Conservation (phyloP, 495 filamentous ascomycete species). For the Penicillium pancosmium region DNA sequence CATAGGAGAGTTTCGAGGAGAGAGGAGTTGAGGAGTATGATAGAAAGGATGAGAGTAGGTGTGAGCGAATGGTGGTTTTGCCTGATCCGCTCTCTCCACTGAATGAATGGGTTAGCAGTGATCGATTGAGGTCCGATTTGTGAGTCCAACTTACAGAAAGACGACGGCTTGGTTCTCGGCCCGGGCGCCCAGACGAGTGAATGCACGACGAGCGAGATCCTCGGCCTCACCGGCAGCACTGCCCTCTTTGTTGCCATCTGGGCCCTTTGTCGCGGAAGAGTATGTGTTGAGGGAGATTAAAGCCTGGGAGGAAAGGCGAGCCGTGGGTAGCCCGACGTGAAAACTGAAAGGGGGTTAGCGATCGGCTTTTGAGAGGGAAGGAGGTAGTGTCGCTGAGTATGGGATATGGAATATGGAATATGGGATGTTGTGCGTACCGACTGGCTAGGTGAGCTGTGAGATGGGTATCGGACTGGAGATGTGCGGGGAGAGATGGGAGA, state of each 20-base stretch:
- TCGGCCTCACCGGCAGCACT: constrained; percentile 87
- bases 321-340: constrained; percentile 84
- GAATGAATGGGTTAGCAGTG: constrained; percentile 10
- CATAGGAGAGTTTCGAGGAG: constrained; percentile 88
- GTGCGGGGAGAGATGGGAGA: constrained; percentile 81
- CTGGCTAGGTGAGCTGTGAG: constrained; percentile 94
- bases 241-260: constrained; percentile 85
- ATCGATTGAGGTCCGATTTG: too few species aligned
- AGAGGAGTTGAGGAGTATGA: constrained; percentile 88
- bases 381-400: too few species aligned
- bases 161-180: constrained; percentile 91
- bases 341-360: constrained; percentile 53
- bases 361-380: too few species aligned
- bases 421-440: constrained; percentile 49
- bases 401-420: neutral
- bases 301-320: constrained; percentile 86
- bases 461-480: constrained; percentile 95
- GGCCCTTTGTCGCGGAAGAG: constrained; percentile 79
- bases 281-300: constrained; percentile 92
- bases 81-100: constrained; percentile 95
- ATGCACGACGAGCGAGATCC: constrained; percentile 83
- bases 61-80: constrained; percentile 91
- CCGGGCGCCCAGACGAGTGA: constrained; percentile 80
- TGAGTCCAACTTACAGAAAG: constrained; percentile 71
- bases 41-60: constrained; percentile 80